Evolutionary conservation across 805 yeast species (phyloP), one percentile per base, ranked within the genome.

Genomic region (Wickerhamiella siamensis): DNA sequence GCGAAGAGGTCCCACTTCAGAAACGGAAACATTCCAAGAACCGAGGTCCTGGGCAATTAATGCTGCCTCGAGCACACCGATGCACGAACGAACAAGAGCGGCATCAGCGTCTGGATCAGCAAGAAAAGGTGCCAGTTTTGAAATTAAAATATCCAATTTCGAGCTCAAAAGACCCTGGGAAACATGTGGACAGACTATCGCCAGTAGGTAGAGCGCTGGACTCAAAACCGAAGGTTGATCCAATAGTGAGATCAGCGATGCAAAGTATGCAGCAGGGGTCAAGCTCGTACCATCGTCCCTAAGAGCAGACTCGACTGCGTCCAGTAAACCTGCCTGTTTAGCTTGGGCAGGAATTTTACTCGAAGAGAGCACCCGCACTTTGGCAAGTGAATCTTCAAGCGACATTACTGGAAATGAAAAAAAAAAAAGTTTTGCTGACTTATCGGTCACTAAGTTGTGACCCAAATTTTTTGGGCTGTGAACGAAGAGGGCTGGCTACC

Each of bases 251-350:
- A 88, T 62, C 48, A 88, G 79, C 0, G 95, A 82, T 15, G 87
- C 77, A 53, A 86, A 77, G 60, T 91, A 91, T 0, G 94, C 78
- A 21, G 83, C 79, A 21, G 95, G 77, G 14, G 81, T 67, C 37
- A 70, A 69, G 39, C 73, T 73, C 35, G 69, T 67, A 40, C 54
- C 55, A 51, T 79, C 82, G 48, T 77, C 84, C 35, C 70, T 67
- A 35, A 91, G 70, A 51, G 83, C 83, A 51, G 83, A 95, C 58
- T 91, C 99, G 38, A 91, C 87, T 3, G 96, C 94, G 18, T 79
- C 71, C 38, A 91, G 68, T 43, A 88, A 77, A 21, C 83, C 63
- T 6, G 95, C 94, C 48, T 83, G 67, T 53, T 47, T 49, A 4
- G 33, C 42, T 29, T 52, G 56, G 3, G 38, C 36, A 4, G 51